Base-by-base conservation (phyloP, 2,329 filamentous ascomycete species). In the Podosphaera leucotricha region DNA sequence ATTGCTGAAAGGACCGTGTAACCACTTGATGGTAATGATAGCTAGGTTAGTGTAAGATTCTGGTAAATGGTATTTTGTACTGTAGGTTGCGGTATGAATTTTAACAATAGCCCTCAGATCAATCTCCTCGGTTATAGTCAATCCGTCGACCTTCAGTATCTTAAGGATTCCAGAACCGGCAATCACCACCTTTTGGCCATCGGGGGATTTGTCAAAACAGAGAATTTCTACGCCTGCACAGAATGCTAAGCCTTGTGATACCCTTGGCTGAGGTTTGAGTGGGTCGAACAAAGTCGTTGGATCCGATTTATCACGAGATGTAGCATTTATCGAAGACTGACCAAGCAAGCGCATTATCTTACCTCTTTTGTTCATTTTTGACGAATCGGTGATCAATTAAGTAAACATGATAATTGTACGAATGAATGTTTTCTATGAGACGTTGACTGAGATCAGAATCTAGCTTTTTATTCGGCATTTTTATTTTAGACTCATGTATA, bases 1-100 rank as follows among this genome's bases (percentile, higher is more conserved):
- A 13, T 66, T 64, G 48, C 66, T 64, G 46, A 56, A 45, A 15
- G 61, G 63, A 24, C 55, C 53, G 47, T 68, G 64, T 19, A 63
- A 63, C 66, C 73, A 73, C 54, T 71, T 73, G 42, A 74, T 71
- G 48, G 75, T 71, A 50, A 70, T 68, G 49, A 78, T 75, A 30
- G 72, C 75, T 41, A 77, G 62, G 56, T 77, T 72, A 30, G 22
- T 33, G 47, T 78, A 73, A 41, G 63, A 55, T 6, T 59, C 58
- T 0, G 63, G 51, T 18, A 51, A 49, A 26, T 48, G 51, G 43
- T 65, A 64, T 39, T 62, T 60, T 11, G 40, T 30, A n/a, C 18
- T 30, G 21, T 66, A 59, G 3, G 62, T 55, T 41, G 64, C 61
- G 20, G 56, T 52, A 46, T 71, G 67, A 10, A 66, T 61, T 13